Base-by-base conservation (phyloP, 1,284 basidiomycete genomes). In the Erythrobasidium hasegawianum region DNA sequence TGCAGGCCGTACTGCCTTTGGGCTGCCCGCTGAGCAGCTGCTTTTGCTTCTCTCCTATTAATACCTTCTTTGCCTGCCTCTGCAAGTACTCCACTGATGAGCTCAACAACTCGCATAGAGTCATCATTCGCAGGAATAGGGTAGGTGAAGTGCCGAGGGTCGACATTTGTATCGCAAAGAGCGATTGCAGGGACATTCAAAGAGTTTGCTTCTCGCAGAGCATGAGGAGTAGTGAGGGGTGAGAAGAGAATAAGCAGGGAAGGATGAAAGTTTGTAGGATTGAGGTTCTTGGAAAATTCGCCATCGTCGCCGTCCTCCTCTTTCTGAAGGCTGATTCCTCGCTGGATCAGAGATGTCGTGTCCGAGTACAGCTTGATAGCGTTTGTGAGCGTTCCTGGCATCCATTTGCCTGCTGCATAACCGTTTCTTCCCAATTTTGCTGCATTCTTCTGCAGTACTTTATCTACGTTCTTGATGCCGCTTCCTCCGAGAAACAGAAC, bases 101-200 rank as follows among this genome's bases (percentile, higher is more conserved):
- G 81, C 75, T 97, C 94, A 50, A 90, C 88, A 18, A 91, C 89
- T 59, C 93, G 85, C 9, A 88, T 83, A 75, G 87, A 90, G 79
- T 97, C 95, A 80, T 97, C 95, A 78, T 98, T 99, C 41, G 91
- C 94, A 0, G 94, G 95, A 74, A 99, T 97, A 39, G 96, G 88
- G 78, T 97, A 98, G 82, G 97, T 97, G 68, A 98, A 94, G 40
- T 93, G 82, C 18, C 96, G 86, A 4, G 96, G 96, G 78, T 99
- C 96, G 45, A 87, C 89, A 77, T 99, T 92, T 27, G 92, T 90
- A 79, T 99, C 96, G 68, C 94, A 85, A 70, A 98, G 87, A 27
- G 74, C 79, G 68, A 80, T 80, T n/a, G 79, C 79, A 41, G 79
- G 78, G 39, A 80, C 75, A 68, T 78, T 74, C 64, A 75, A 72